A percentile compares a stretch with the other conserved stretches of the same genome.
Conservation (phyloP, 345 rosid genomes). For the Brassica napus region DNA sequence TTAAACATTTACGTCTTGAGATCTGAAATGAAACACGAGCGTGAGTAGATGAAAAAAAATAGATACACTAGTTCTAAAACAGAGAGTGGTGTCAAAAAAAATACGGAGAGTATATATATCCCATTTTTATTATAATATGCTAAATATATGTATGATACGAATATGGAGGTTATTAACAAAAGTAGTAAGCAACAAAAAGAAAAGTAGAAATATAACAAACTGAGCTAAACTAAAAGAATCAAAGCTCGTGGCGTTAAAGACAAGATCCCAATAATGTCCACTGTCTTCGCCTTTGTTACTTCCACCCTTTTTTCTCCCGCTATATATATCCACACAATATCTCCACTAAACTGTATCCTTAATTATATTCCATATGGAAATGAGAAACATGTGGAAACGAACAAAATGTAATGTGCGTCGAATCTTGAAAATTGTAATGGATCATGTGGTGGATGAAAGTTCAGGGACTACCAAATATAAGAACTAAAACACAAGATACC, state of each 20-base stretch:
- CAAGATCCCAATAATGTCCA: constrained; percentile 25
- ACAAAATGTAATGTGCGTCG: not conserved
- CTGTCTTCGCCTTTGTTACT: constrained; percentile 10
- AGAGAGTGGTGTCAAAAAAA: too few relatives aligned
- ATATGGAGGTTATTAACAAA: constrained; percentile 24
- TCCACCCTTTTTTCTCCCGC: constrained; percentile 22
- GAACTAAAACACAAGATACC: too few relatives aligned
- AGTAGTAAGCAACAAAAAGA: constrained; percentile 33
- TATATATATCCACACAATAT: not conserved
- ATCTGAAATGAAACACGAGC: too few relatives aligned
- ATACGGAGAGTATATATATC: not conserved
- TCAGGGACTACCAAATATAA: too few relatives aligned
- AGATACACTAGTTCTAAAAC: constrained; percentile 16
- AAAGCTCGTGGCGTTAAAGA: constrained; percentile 39
- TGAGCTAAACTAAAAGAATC: constrained; percentile 42
- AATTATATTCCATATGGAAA: not conserved
- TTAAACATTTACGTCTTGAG: not conserved
- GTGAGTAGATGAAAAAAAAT: not conserved
- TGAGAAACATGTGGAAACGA: not conserved
- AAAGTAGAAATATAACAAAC: constrained; percentile 29
- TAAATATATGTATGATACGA: not conserved
- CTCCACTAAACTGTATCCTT: constrained; percentile 1
- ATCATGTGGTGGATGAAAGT: not conserved
- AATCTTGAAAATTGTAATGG: not conserved
- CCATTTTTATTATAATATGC: too few relatives aligned